Percentiles rank a stretch among this genome's conserved stretches.
Conservation (phyloP, 768 basidiomycete genomes). For the Neoboletus subvelutipes region DNA sequence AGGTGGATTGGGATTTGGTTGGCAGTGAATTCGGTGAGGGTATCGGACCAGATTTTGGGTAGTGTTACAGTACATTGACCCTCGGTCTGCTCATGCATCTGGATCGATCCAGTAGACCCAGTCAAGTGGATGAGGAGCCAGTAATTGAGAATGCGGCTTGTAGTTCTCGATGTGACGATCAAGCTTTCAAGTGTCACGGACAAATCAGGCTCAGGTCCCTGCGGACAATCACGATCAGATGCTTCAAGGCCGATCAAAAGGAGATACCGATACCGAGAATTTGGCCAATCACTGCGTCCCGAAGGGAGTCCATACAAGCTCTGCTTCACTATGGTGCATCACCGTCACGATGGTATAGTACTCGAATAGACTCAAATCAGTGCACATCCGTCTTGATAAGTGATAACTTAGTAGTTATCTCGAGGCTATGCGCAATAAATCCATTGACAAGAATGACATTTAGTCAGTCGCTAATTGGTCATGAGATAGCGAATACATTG, state of each 20-base stretch:
- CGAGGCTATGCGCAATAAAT: background rate
- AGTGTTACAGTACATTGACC: background rate
- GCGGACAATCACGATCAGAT: background rate
- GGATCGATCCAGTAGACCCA: background rate
- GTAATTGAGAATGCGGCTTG: background rate
- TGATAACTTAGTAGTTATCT: too few relatives aligned
- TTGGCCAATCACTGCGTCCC: background rate
- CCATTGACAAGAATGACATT: background rate
- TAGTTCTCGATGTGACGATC: background rate
- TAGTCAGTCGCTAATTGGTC: background rate
- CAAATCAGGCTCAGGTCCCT: background rate
- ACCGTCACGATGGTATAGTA: background rate
- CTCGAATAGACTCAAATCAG: background rate
- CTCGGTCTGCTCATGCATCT: background rate
- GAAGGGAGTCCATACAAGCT: background rate
- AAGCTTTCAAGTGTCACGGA: too few relatives aligned
- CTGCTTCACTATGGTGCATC: background rate
- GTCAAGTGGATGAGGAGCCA: background rate
- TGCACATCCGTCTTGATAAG: background rate
- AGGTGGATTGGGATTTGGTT: constrained; percentile 16
- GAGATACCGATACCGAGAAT: background rate
- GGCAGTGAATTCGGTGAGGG: constrained; percentile 5
- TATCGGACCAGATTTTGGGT: constrained; percentile 1
- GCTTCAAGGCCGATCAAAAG: background rate
- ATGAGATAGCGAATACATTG: background rate